A percentile compares a stretch with the other conserved stretches of the same genome.
phyloP scores from a whole-genome alignment of 345 rosid genomes.

The Eucalyptus microcorys region DNA sequence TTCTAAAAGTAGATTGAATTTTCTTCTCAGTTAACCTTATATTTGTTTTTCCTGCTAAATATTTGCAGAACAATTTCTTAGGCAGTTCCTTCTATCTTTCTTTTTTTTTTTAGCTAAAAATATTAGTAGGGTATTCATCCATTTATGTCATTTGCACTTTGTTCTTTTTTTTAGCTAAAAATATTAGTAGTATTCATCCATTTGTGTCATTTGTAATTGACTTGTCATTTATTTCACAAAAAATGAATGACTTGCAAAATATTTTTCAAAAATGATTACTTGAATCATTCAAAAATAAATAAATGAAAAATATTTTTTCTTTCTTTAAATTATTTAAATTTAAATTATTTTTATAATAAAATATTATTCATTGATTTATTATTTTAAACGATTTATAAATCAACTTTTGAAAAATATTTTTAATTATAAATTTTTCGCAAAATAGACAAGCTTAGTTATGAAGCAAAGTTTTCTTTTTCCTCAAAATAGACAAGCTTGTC shows the following conservation, averaged over 20 bases:
- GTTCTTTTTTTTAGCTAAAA: background rate
- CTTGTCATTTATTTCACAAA: background rate
- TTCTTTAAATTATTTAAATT: fast-evolving
- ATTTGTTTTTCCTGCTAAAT: background rate
- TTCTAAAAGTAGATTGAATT: background rate
- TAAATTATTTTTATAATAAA: too few species aligned
- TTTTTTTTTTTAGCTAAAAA: background rate
- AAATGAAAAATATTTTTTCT: too few species aligned
- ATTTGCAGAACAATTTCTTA: background rate
- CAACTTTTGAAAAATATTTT: background rate
- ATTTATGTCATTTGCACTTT: background rate
- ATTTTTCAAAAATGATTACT: too few species aligned
- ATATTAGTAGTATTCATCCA: background rate
- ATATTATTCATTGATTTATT: too few species aligned
- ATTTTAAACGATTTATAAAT: fast-evolving
- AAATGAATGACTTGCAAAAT: too few species aligned
- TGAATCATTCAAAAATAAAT: too few species aligned
- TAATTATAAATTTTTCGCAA: fast-evolving
- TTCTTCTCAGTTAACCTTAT: background rate
- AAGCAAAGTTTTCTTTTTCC: background rate
- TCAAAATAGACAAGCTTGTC: background rate
- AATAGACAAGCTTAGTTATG: background rate
- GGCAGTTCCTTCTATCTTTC: background rate
- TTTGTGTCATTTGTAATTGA: background rate
- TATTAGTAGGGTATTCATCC: background rate